Evolutionary conservation across 345 rosid species (phyloP).

Genomic region (Sisymbrium irio): DNA sequence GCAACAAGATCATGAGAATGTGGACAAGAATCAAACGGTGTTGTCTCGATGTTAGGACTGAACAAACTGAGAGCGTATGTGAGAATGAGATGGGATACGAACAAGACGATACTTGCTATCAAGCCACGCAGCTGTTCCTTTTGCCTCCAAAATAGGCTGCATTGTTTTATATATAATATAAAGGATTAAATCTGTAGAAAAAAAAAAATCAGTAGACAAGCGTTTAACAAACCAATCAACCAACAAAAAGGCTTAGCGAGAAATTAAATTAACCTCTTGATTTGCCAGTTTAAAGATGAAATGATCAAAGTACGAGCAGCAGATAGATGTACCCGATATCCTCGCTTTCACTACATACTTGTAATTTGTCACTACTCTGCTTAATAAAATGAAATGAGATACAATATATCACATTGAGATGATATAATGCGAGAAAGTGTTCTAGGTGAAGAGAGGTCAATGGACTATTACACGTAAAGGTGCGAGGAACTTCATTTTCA

Average conservation of each 20-base stretch:
- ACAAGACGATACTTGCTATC: slow-evolving; percentile 71
- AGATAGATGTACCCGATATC: slow-evolving; percentile 68
- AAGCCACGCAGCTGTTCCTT: slow-evolving; percentile 77
- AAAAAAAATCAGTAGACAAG: not conserved
- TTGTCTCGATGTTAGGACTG: slow-evolving; percentile 46
- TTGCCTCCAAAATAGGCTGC: slow-evolving; percentile 77
- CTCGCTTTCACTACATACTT: slow-evolving; percentile 65
- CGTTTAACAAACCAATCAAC: not conserved
- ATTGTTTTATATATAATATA: not conserved
- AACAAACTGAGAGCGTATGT: slow-evolving; percentile 57
- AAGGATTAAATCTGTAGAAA: too few species aligned
- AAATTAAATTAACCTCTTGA: slow-evolving; percentile 46
- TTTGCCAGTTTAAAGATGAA: slow-evolving; percentile 69
- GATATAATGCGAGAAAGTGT: not conserved
- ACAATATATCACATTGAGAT: not conserved
- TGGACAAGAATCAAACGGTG: slow-evolving; percentile 26
- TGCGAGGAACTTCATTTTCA: slow-evolving; percentile 71
- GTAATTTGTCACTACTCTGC: slow-evolving; percentile 81
- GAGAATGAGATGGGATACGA: slow-evolving; percentile 62
- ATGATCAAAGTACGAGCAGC: slow-evolving; percentile 76
- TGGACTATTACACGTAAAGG: slow-evolving; percentile 54
- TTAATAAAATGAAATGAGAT: slow-evolving; percentile 18
- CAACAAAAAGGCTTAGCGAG: not conserved
- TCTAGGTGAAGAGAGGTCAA: not conserved
- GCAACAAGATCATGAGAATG: not conserved